Conservation (phyloP, 2,329 filamentous ascomycete species). For the Cladosporium sp. region DNA sequence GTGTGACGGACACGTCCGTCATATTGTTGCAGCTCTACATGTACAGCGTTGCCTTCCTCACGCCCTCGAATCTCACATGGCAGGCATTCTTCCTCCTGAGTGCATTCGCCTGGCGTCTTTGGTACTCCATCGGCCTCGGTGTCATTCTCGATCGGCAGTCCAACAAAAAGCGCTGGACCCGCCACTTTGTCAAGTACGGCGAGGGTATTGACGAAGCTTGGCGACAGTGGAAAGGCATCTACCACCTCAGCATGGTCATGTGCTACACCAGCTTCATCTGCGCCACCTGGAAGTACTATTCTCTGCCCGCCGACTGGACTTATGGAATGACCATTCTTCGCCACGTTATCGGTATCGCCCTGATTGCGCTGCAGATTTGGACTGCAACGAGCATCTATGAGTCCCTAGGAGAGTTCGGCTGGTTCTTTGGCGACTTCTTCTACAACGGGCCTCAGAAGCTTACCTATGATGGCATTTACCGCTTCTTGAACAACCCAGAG, state of each 20-base stretch:
- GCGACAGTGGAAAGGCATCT: constrained; percentile 96
- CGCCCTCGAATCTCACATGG: constrained; percentile 69
- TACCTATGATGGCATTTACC: constrained; percentile 95
- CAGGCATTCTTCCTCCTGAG: constrained; percentile 77
- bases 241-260: constrained; percentile 87
- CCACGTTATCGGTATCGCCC: constrained; percentile 74
- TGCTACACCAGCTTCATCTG: constrained; percentile 85
- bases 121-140: constrained; percentile 87
- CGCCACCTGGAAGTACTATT: constrained; percentile 95
- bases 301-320: constrained; percentile 76
- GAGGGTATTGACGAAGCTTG: constrained; percentile 88
- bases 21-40: constrained; percentile 73
- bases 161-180: constrained; percentile 86
- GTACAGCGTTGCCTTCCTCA: constrained; percentile 65
- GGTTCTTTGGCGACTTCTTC: constrained; percentile 99
- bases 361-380: constrained; percentile 88
- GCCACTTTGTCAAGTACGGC: constrained; percentile 95
- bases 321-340: constrained; percentile 81
- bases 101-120: constrained; percentile 77
- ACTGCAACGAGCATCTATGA: constrained; percentile 91
- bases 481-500: constrained; percentile 96
- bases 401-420: constrained; percentile 93
- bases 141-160: constrained; percentile 82
- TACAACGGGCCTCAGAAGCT: constrained; percentile 70
- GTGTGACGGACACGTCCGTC: constrained; percentile 77